A percentile compares a stretch with the other conserved stretches of the same genome.
Evolutionary conservation across 2,329 filamentous ascomycete genomes (phyloP).

Genomic region (Mycosphaerella arachidis): DNA sequence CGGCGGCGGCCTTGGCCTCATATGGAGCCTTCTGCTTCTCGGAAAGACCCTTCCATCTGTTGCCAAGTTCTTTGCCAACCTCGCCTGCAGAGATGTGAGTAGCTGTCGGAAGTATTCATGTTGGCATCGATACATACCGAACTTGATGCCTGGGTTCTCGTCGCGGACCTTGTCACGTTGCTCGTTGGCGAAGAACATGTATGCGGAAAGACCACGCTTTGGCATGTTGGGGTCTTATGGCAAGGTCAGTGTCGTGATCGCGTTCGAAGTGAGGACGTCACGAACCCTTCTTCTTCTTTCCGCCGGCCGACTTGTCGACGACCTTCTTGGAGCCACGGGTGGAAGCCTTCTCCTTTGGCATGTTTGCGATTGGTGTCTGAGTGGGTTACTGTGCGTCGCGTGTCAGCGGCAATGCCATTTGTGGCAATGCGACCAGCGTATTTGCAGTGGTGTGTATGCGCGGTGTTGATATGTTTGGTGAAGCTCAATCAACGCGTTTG

Average conservation of each 20-base stretch:
- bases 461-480: background rate
- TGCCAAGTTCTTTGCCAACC: constrained; percentile 95
- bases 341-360: constrained; percentile 65
- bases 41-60: constrained; percentile 95
- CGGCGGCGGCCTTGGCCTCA: constrained; percentile 89
- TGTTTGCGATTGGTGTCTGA: constrained; percentile 38
- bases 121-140: constrained; percentile 57
- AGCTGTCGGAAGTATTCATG: background rate
- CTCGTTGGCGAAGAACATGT: constrained; percentile 99
- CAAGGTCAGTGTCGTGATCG: constrained; percentile 15
- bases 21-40: constrained; percentile 92
- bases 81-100: constrained; percentile 55
- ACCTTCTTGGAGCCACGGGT: constrained; percentile 56
- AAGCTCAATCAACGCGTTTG: background rate
- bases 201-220: constrained; percentile 98
- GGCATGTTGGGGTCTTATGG: constrained; percentile 85
- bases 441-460: background rate
- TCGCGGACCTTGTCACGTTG: constrained; percentile 97
- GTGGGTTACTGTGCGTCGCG: background rate
- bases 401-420: background rate
- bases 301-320: constrained; percentile 39
- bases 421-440: background rate
- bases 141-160: constrained; percentile 96
- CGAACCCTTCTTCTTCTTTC: constrained; percentile 71
- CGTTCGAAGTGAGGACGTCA: constrained; percentile 12